A percentile compares a stretch with the other conserved stretches of the same genome.
Evolutionary conservation across 805 yeast genomes (phyloP).

Genomic region (Yamadazyma olivae): DNA sequence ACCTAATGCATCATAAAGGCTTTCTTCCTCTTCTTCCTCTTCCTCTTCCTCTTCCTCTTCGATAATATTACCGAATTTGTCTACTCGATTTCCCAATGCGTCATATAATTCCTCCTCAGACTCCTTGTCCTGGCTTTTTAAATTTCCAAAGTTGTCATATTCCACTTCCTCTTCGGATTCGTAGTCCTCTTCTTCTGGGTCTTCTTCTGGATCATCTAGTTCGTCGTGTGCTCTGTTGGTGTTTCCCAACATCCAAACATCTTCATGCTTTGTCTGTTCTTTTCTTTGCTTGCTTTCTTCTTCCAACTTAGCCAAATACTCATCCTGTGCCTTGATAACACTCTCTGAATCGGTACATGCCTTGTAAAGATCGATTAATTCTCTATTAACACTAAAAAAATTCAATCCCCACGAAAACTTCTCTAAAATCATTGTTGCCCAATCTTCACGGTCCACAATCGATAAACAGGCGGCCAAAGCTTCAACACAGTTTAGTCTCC

Average conservation of each 20-base stretch:
- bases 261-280: conserved; percentile 49
- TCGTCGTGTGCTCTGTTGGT: conserved; percentile 48
- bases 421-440: conserved; percentile 75
- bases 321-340: conserved; percentile 66
- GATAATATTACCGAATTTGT: conserved; percentile 2
- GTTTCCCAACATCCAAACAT: conserved; percentile 77
- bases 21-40: conserved; percentile 12
- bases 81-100: conserved; percentile 5
- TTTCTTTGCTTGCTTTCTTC: conserved; percentile 63
- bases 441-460: conserved; percentile 84
- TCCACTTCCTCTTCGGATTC: conserved; percentile 4
- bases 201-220: conserved; percentile 13
- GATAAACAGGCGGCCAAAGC: conserved; percentile 97
- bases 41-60: conserved; percentile 3
- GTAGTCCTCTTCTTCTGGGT: conserved; percentile 6
- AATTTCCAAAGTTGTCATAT: conserved; percentile 10
- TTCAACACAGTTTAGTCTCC: conserved; percentile 95
- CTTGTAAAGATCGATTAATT: conserved; percentile 69
- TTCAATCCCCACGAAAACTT: conserved; percentile 94
- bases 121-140: conserved; percentile 14
- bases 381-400: conserved; percentile 78
- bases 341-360: conserved; percentile 79
- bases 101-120: conserved; percentile 1
- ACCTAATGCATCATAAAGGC: conserved; percentile 17
- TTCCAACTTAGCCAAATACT: conserved; percentile 69